phyloP scores from a whole-genome alignment of 495 filamentous ascomycete genomes.

The Penicillium antarcticum region DNA sequence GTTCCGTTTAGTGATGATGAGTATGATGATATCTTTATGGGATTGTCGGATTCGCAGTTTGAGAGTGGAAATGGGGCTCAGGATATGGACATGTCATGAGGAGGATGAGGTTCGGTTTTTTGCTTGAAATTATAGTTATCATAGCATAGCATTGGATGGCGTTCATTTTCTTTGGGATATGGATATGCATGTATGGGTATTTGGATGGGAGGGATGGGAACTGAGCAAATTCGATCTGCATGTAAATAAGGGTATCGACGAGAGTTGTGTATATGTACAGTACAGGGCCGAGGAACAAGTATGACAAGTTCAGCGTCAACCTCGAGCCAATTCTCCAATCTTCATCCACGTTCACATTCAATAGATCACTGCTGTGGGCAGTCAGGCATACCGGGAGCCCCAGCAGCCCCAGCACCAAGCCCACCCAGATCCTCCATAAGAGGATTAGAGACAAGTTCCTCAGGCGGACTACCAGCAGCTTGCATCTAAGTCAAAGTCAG shows the following conservation, averaged over 20 bases:
- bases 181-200: background rate
- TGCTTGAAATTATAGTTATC: background rate
- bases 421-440: conserved; percentile 35
- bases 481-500: conserved; percentile 67
- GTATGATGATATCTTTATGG: conserved; percentile 51
- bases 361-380: conserved; percentile 37
- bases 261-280: conserved; percentile 22
- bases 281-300: conserved; percentile 13
- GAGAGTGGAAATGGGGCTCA: conserved; percentile 12
- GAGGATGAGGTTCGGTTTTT: background rate
- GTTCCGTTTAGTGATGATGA: conserved; percentile 53
- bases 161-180: conserved; percentile 5
- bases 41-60: conserved; percentile 22
- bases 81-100: conserved; percentile 43
- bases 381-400: conserved; percentile 31
- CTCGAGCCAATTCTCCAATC: background rate
- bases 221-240: conserved; percentile 1
- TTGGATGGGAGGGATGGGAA: background rate
- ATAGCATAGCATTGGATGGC: conserved; percentile 19
- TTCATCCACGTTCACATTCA: background rate
- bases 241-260: conserved; percentile 28
- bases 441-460: conserved; percentile 83
- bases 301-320: background rate
- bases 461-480: conserved; percentile 83
- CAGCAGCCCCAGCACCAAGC: conserved; percentile 12